Conservation (phyloP, 257 asterid species). For the Marsdenia floribunda region DNA sequence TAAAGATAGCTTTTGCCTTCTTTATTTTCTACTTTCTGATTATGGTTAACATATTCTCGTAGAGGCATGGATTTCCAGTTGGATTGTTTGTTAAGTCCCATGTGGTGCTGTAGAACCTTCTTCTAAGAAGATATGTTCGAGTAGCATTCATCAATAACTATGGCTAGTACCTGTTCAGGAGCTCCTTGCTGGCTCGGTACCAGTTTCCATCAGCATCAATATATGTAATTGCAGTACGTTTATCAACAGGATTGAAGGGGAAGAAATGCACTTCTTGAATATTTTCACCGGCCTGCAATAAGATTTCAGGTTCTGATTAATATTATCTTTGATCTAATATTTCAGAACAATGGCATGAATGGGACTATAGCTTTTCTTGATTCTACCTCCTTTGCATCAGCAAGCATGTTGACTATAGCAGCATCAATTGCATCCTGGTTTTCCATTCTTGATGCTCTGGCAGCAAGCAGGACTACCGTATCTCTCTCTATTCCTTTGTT, state of each 20-base stretch:
- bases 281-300: conserved; percentile 23
- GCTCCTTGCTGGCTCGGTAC: conserved; percentile 31
- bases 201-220: conserved; percentile 24
- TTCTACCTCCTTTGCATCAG: conserved; percentile 28
- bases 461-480: conserved; percentile 22
- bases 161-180: conserved; percentile 26
- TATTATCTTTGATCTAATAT: no score
- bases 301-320: background rate
- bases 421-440: conserved; percentile 35
- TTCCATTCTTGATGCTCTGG: conserved; percentile 31
- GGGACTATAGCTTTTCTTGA: background rate
- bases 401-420: conserved; percentile 27
- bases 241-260: conserved; percentile 32
- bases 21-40: no score
- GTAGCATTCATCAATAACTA: background rate
- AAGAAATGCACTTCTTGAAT: conserved; percentile 27
- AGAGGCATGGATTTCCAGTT: background rate
- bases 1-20: no score
- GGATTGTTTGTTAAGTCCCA: background rate
- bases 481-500: conserved; percentile 28
- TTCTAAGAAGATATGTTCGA: background rate
- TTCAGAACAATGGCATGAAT: background rate
- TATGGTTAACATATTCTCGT: no score
- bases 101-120: background rate
- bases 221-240: conserved; percentile 29